Evolutionary conservation across 2,329 filamentous ascomycete species (phyloP).

Genomic region (Ascocoryne sarcoides): DNA sequence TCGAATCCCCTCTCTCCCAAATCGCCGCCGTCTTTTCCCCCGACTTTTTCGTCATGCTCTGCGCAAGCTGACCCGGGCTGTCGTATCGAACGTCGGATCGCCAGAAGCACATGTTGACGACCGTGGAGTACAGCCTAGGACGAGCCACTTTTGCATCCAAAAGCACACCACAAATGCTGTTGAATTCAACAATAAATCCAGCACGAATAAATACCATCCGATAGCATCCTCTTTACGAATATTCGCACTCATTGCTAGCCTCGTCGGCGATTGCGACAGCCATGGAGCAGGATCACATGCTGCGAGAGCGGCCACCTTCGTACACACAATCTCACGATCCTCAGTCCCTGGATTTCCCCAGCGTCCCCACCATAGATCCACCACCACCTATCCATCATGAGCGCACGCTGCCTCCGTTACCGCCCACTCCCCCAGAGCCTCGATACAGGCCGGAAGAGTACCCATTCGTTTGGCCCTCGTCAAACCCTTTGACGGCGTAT

Average conservation of each 20-base stretch:
- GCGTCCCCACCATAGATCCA: slow-evolving; percentile 22
- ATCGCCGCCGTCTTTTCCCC: too few relatives aligned
- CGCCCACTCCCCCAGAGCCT: slow-evolving; percentile 17
- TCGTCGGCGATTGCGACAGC: slow-evolving; percentile 16
- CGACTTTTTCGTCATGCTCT: too few relatives aligned
- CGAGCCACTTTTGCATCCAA: slow-evolving; percentile 10
- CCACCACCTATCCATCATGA: slow-evolving; percentile 24
- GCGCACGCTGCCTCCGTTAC: slow-evolving; percentile 24
- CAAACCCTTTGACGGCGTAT: slow-evolving; percentile 28
- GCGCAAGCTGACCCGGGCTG: too few relatives aligned
- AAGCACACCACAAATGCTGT: slow-evolving; percentile 8
- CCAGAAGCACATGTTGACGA: slow-evolving; percentile 3
- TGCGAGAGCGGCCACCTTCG: slow-evolving; percentile 15
- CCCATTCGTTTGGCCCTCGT: slow-evolving; percentile 26
- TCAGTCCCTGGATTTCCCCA: slow-evolving; percentile 21
- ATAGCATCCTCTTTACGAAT: slow-evolving; percentile 1
- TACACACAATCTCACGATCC: slow-evolving; percentile 25
- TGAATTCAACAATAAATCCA: slow-evolving; percentile 1
- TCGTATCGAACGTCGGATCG: too few relatives aligned
- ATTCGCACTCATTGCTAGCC: neutral
- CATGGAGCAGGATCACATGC: slow-evolving; percentile 29
- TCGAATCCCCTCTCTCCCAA: too few relatives aligned
- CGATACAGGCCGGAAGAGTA: slow-evolving; percentile 20
- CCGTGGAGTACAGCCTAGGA: slow-evolving; percentile 1
- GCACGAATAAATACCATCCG: slow-evolving; percentile 1